Percentiles rank a stretch among this genome's conserved stretches.
Conservation (phyloP, 140 eudicot species). For the Bidens hawaiensis region DNA sequence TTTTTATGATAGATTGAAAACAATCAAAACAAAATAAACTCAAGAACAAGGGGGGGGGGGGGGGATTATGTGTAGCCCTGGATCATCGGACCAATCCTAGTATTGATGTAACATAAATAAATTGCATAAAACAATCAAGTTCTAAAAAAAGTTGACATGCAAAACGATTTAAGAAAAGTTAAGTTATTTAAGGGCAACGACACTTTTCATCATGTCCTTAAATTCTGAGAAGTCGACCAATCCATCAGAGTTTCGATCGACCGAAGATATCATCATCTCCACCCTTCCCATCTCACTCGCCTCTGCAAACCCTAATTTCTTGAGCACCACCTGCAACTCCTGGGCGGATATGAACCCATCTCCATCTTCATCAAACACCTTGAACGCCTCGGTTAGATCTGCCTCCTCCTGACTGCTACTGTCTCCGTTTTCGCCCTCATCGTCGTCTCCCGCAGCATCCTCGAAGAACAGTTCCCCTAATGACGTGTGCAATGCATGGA, state of each 20-base stretch:
- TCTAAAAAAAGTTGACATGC: too few relatives aligned
- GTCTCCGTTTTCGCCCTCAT: background rate
- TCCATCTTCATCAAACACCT: constrained; percentile 82
- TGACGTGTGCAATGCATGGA: constrained; percentile 54
- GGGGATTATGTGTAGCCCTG: too few relatives aligned
- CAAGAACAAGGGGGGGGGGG: too few relatives aligned
- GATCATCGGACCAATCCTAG: too few relatives aligned
- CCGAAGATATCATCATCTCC: constrained; percentile 68
- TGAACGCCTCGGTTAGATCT: constrained; percentile 64
- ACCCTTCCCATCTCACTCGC: constrained; percentile 54
- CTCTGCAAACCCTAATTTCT: constrained; percentile 60
- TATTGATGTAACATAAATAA: too few relatives aligned
- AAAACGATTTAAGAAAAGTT: too few relatives aligned
- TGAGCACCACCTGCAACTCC: constrained; percentile 65
- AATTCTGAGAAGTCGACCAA: constrained; percentile 70
- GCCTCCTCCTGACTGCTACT: constrained; percentile 45
- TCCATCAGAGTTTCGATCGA: constrained; percentile 69
- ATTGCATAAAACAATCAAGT: too few relatives aligned
- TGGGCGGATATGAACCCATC: constrained; percentile 76
- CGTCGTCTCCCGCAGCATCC: constrained; percentile 13
- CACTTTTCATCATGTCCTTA: constrained; percentile 82
- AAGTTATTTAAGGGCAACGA: constrained; percentile 29
- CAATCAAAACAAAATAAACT: too few relatives aligned
- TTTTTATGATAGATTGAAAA: too few relatives aligned
- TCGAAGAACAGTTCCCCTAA: constrained; percentile 42